These are phyloP conservation scores for Penicillium glabrum DNA, from an alignment of 2,329 filamentous ascomycete species.

Conservation along the genomic window DNA sequence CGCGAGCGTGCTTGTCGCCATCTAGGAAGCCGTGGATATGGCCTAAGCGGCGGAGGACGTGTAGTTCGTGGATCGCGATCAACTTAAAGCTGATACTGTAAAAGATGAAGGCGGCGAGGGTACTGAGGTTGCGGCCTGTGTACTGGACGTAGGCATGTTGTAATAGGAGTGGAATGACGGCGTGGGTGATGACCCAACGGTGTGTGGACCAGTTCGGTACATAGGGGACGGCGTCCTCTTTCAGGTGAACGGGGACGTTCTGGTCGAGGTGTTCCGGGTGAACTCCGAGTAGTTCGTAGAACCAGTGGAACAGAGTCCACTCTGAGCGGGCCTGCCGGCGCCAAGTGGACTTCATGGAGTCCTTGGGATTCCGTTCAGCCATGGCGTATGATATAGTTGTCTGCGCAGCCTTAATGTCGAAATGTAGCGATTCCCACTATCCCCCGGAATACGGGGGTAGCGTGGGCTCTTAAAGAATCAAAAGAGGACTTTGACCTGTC, in stretches of 20 bases:
- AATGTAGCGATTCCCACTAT: not conserved
- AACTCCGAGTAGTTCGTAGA: conserved; percentile 25
- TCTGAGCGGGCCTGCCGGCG: conserved; percentile 21
- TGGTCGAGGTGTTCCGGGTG: conserved; percentile 22
- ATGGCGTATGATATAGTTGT: conserved; percentile 1
- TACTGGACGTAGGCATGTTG: conserved; percentile 24
- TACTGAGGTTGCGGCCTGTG: conserved; percentile 21
- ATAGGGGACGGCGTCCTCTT: conserved; percentile 23
- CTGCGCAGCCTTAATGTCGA: not conserved
- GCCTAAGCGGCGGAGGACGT: conserved; percentile 24
- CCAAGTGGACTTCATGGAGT: conserved; percentile 31
- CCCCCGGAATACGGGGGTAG: not conserved
- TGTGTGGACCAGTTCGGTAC: conserved; percentile 25
- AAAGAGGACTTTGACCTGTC: conserved; percentile 1
- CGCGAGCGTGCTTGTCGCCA: conserved; percentile 27
- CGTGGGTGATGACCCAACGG: conserved; percentile 24
- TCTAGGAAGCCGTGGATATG: conserved; percentile 26
- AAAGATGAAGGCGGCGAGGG: conserved; percentile 20
- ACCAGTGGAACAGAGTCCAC: conserved; percentile 26
- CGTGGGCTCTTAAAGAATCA: conserved; percentile 14
- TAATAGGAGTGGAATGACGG: conserved; percentile 21
- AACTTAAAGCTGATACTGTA: conserved; percentile 24
- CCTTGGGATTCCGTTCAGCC: conserved; percentile 22
- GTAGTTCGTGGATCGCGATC: conserved; percentile 26
- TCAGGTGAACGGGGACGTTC: conserved; percentile 19